phyloP scores from a whole-genome alignment of 2,329 filamentous ascomycete species.

The Bertia moriformis region DNA sequence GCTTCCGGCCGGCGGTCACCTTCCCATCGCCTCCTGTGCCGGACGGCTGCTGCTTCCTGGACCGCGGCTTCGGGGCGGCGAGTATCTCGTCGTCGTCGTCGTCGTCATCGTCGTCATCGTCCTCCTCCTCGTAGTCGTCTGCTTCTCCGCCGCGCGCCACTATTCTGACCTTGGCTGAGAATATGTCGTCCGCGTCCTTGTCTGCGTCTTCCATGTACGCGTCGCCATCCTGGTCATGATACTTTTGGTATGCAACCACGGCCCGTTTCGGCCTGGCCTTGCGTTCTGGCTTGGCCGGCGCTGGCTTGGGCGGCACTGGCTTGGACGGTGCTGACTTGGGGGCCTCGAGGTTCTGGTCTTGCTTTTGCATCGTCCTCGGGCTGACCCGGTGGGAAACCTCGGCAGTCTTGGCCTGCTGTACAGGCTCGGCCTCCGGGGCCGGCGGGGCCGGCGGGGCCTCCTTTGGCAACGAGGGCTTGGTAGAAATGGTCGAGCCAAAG shows the following conservation, averaged over 20 bases:
- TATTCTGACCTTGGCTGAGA: slow-evolving; percentile 60
- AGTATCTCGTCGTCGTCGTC: slow-evolving; percentile 14
- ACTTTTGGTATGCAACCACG: slow-evolving; percentile 23
- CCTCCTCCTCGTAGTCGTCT: slow-evolving; percentile 50
- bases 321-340: too few species aligned
- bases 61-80: slow-evolving; percentile 8
- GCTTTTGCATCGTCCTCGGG: slow-evolving; percentile 28
- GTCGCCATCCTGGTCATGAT: slow-evolving; percentile 34
- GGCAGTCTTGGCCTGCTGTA: slow-evolving; percentile 19
- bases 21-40: too few species aligned
- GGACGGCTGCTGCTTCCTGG: slow-evolving; percentile 5
- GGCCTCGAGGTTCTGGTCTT: slow-evolving; percentile 10
- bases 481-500: slow-evolving; percentile 30
- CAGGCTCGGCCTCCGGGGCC: slow-evolving; percentile 23
- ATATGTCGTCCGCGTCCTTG: slow-evolving; percentile 70
- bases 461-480: too few species aligned
- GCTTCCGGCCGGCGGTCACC: slow-evolving; percentile 27
- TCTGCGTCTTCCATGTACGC: slow-evolving; percentile 51
- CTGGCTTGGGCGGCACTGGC: too few species aligned
- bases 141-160: slow-evolving; percentile 49
- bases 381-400: slow-evolving; percentile 34
- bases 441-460: slow-evolving; percentile 15
- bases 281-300: slow-evolving; percentile 14
- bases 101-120: slow-evolving; percentile 17
- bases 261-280: slow-evolving; percentile 12